Conservation (phyloP, 176 grass and related monocot species). For the Rhynchospora tenuis region DNA sequence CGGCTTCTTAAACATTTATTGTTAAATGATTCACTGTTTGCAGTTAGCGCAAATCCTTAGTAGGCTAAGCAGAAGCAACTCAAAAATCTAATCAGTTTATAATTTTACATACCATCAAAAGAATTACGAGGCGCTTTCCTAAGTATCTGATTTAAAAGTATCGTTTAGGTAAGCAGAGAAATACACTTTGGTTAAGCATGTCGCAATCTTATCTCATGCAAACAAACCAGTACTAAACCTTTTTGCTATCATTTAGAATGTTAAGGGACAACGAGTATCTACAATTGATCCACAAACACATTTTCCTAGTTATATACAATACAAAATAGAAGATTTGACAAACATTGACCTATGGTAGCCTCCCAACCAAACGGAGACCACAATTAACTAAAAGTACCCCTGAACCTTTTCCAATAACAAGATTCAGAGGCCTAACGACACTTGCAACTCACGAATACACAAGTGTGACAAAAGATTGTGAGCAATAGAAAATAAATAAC, state of each 20-base stretch:
- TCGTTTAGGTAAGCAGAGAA: not conserved
- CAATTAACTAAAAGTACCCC: constrained; percentile 2
- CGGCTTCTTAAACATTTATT: too few relatives aligned
- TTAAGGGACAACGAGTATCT: not conserved
- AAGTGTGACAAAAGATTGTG: not conserved
- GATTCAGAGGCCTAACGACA: not conserved
- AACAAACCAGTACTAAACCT: not conserved
- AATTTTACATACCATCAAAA: too few relatives aligned
- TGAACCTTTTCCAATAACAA: constrained; percentile 16
- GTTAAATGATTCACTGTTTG: too few relatives aligned
- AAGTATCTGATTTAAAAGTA: too few relatives aligned
- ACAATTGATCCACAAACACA: constrained; percentile 1
- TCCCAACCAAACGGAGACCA: constrained; percentile 14
- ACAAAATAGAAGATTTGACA: constrained; percentile 7
- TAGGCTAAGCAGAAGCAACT: too few relatives aligned
- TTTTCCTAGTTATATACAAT: constrained; percentile 18
- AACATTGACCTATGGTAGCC: constrained; percentile 17
- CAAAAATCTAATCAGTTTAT: too few relatives aligned
- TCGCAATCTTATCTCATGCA: not conserved
- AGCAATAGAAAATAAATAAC: constrained; percentile 15
- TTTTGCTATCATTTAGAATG: not conserved
- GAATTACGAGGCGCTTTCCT: too few relatives aligned
- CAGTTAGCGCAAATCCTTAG: too few relatives aligned
- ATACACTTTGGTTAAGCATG: not conserved
- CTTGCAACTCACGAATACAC: not conserved